phyloP scores from a whole-genome alignment of 1,284 basidiomycete genomes.

The Marasmius fiardii region DNA sequence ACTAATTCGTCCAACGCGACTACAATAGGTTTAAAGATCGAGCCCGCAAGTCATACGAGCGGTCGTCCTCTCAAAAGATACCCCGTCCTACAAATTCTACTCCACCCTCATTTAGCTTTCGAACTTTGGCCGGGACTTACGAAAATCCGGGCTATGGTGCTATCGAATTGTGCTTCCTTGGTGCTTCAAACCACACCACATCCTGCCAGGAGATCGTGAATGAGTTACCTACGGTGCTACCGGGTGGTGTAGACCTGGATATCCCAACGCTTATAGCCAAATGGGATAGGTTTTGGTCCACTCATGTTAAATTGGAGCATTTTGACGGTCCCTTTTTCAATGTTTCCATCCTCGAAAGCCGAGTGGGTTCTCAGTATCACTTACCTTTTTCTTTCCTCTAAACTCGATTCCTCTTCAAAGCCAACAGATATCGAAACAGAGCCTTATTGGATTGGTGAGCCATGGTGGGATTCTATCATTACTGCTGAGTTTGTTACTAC shows the following conservation, averaged over 20 bases:
- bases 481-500: constrained; percentile 12
- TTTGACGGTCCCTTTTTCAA: constrained; percentile 21
- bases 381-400: background rate
- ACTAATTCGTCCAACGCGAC: background rate
- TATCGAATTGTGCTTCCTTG: constrained; percentile 20
- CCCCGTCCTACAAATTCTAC: constrained; percentile 20
- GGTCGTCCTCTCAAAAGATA: constrained; percentile 3
- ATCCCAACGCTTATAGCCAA: constrained; percentile 21
- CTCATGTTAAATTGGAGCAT: constrained; percentile 20
- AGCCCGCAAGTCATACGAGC: background rate
- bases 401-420: constrained; percentile 2
- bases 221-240: constrained; percentile 15
- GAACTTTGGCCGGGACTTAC: constrained; percentile 19
- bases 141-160: constrained; percentile 20
- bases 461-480: background rate
- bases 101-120: constrained; percentile 16
- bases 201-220: constrained; percentile 15
- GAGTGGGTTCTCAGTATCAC: constrained; percentile 14
- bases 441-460: constrained; percentile 14
- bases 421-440: constrained; percentile 14
- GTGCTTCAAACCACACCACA: constrained; percentile 5
- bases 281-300: constrained; percentile 17
- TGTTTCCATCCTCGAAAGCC: constrained; percentile 16
- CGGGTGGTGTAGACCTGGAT: constrained; percentile 12
- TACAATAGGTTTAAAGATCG: constrained; percentile 11